Evolutionary conservation across 306 rosid species (phyloP), one percentile per base, ranked within the genome.

Genomic region (Elaeagnus macrophylla): DNA sequence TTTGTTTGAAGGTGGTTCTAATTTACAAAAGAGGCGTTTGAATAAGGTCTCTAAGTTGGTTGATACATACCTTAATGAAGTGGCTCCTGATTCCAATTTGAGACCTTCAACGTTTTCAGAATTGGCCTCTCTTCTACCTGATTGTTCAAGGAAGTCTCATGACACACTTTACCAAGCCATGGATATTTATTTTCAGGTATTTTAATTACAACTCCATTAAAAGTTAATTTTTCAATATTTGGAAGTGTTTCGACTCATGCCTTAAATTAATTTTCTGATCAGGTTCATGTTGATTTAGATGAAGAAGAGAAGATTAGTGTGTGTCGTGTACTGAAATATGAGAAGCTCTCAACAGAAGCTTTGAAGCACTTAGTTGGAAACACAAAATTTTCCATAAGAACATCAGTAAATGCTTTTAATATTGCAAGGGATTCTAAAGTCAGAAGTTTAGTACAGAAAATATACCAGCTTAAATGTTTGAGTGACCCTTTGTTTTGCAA

Each of bases 31-130:
- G 18, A 66, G 46, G 48, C 59, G 45, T 37, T 54, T 74, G n/a
- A 76, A 51, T 56, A 88, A 73, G 67, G 91, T 82, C 12, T 62
- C 37, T 9, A 68, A 43, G 51, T 51, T 80, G 80, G 57, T 84
- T 66, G 94, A 80, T 48, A 73, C 57, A 32, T 88, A 75, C 71
- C 77, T 84, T 12, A 67, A 61, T 12, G 96, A 88, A 80, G 85
- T 81, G 48, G 83, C 96, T 25, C 73, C 83, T 10, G 96, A 88
- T 84, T 73, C 76, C 8, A 66, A 63, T 63, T 70, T 88, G 50
- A 74, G 67, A 61, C 66, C 81, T 67, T 73, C 62, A 11, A 79
- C 84, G 54, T 82, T 84, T 40, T 66, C 67, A 62, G 77, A 77
- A 67, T 72, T 88, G 54, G 75, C 68, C 32, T 60, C 51, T 17